Conservation (phyloP, 495 filamentous ascomycete genomes). For the Elaphomyces granulatus region DNA sequence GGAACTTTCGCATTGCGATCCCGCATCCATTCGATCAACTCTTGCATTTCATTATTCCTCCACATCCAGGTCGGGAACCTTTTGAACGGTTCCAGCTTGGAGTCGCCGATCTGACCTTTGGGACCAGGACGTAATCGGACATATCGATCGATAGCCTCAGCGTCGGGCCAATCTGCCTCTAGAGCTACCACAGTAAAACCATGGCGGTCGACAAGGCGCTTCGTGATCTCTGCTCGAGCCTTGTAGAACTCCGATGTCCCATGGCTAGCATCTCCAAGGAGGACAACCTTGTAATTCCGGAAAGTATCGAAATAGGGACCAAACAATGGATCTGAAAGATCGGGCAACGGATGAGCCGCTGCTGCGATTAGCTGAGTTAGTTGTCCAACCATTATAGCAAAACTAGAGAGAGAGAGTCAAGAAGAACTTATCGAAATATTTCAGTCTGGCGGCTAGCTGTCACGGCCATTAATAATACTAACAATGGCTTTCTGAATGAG, state of each 20-base stretch:
- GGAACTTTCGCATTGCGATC: conserved; percentile 25
- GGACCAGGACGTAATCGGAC: conserved; percentile 33
- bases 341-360: conserved; percentile 27
- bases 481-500: too few relatives aligned
- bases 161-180: conserved; percentile 48
- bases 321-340: conserved; percentile 24
- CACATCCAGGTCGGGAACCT: conserved; percentile 51
- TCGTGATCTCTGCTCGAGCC: conserved; percentile 40
- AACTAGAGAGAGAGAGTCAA: too few relatives aligned
- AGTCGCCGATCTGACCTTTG: conserved; percentile 18
- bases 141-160: conserved; percentile 42
- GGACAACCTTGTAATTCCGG: conserved; percentile 30
- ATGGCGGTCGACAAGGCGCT: conserved; percentile 36
- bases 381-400: conserved; percentile 4
- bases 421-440: too few relatives aligned
- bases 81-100: conserved; percentile 30
- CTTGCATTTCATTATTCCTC: conserved; percentile 41
- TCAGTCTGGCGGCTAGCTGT: too few relatives aligned
- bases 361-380: conserved; percentile 22
- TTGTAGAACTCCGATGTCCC: conserved; percentile 47
- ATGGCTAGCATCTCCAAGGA: conserved; percentile 43
- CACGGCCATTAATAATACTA: too few relatives aligned
- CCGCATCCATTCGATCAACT: conserved; percentile 44
- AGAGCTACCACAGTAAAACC: conserved; percentile 42
- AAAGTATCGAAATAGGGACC: conserved; percentile 31